Evolutionary conservation across 2,329 filamentous ascomycete genomes (phyloP).

Genomic region (Arthrobotrys iridis): DNA sequence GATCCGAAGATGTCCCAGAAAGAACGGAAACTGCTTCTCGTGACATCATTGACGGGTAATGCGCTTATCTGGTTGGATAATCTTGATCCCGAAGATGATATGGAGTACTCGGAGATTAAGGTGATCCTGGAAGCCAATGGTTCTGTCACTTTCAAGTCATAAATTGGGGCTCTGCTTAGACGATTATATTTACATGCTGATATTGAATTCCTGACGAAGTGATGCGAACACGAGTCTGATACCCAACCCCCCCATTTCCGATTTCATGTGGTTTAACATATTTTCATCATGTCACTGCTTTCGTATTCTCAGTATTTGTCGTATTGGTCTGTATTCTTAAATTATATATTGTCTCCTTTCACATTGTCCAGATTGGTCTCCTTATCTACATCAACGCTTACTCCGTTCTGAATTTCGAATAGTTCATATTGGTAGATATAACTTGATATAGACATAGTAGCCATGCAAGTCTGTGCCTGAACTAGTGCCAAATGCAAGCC

Average conservation of each 20-base stretch:
- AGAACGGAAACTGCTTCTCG: conserved; percentile 38
- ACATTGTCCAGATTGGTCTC: no score
- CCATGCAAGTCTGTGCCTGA: neutral
- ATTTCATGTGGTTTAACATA: no score
- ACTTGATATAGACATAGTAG: no score
- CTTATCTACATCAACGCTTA: no score
- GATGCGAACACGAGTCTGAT: neutral
- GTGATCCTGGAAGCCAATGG: conserved; percentile 7
- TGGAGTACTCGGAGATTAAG: conserved; percentile 37
- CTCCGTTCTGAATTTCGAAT: no score
- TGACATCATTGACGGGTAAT: conserved; percentile 32
- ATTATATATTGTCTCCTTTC: no score
- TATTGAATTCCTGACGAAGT: no score
- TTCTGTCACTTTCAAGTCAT: conserved; percentile 18
- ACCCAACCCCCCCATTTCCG: neutral
- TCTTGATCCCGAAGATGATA: conserved; percentile 35
- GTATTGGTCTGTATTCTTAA: no score
- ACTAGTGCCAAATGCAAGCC: neutral
- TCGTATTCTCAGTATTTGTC: no score
- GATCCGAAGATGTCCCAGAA: conserved; percentile 43
- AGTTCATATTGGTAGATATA: no score
- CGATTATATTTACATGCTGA: neutral
- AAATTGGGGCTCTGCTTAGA: no score
- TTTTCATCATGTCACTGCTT: neutral
- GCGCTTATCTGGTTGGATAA: conserved; percentile 26